Evolutionary conservation across 2,329 filamentous ascomycete species (phyloP).

Genomic region (Magnaporthiopsis incrustans): DNA sequence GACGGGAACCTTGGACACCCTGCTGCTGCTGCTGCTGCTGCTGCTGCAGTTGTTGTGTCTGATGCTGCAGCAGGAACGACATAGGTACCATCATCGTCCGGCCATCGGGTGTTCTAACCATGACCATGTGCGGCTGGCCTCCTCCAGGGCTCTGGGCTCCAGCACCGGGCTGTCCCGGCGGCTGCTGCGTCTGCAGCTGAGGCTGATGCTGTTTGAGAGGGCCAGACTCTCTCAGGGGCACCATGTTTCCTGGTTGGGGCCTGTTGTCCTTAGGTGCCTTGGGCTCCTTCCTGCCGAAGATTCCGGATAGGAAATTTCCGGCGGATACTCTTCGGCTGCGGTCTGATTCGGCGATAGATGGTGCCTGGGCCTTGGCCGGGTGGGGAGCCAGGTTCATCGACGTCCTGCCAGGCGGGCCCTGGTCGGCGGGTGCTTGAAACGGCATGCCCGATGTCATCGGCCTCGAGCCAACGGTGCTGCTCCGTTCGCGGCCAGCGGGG

Average conservation of each 20-base stretch:
- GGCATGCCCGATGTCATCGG: conserved; percentile 1
- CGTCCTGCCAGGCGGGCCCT: not conserved
- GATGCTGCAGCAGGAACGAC: not conserved
- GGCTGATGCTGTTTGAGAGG: conserved; percentile 2
- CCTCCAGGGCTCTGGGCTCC: not conserved
- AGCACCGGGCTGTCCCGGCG: not conserved
- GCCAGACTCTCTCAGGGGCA: conserved; percentile 5
- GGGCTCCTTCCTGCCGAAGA: conserved; percentile 8
- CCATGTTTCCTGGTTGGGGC: conserved; percentile 3
- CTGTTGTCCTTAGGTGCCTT: conserved; percentile 6
- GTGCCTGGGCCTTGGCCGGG: not conserved
- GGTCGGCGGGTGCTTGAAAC: not conserved
- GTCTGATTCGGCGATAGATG: conserved; percentile 7
- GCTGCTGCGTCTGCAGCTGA: not conserved
- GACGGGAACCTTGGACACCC: conserved; percentile 3
- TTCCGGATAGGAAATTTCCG: conserved; percentile 8
- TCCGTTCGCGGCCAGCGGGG: not conserved
- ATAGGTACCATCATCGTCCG: not conserved
- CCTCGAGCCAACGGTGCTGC: conserved; percentile 1
- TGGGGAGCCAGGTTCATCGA: conserved; percentile 3
- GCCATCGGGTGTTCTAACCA: conserved; percentile 1
- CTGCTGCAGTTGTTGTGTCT: conserved; percentile 1
- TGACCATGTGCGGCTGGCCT: conserved; percentile 3
- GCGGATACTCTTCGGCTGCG: conserved; percentile 2
- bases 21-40: conserved; percentile 1